phyloP scores from a whole-genome alignment of 2,329 filamentous ascomycete genomes.

The Diaporthe sp. region DNA sequence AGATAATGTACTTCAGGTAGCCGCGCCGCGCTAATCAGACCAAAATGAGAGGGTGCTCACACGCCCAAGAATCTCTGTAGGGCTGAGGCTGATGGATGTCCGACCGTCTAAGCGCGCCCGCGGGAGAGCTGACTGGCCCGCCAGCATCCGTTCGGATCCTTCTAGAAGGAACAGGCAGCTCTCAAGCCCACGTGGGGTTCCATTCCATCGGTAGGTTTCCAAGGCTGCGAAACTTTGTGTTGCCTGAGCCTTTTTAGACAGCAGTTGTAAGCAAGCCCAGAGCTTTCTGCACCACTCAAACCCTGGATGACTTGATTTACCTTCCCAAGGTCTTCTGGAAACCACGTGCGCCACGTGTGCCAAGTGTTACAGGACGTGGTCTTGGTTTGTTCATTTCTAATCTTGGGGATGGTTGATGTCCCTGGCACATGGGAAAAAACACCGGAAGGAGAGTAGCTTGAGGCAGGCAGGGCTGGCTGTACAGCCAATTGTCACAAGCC shows the following conservation, averaged over 20 bases:
- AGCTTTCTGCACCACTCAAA: neutral
- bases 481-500: neutral
- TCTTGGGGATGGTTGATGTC: neutral
- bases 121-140: slow-evolving; percentile 6
- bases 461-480: neutral
- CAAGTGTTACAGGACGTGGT: neutral
- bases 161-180: neutral
- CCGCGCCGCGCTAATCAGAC: neutral
- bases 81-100: neutral
- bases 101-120: neutral
- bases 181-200: slow-evolving; percentile 3
- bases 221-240: neutral
- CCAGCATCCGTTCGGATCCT: neutral
- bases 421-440: neutral
- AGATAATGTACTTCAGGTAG: neutral
- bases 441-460: too few species aligned
- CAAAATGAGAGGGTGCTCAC: neutral
- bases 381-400: too few species aligned
- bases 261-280: neutral
- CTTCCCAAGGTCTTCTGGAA: neutral
- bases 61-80: neutral
- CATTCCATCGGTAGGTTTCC: neutral
- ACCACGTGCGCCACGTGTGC: neutral
- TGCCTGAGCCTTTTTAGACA: neutral
- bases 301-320: neutral